These are phyloP conservation scores for Aphanomyces astaci DNA, from an alignment of 352 stramenopile genomes.

Conservation along the genomic window DNA sequence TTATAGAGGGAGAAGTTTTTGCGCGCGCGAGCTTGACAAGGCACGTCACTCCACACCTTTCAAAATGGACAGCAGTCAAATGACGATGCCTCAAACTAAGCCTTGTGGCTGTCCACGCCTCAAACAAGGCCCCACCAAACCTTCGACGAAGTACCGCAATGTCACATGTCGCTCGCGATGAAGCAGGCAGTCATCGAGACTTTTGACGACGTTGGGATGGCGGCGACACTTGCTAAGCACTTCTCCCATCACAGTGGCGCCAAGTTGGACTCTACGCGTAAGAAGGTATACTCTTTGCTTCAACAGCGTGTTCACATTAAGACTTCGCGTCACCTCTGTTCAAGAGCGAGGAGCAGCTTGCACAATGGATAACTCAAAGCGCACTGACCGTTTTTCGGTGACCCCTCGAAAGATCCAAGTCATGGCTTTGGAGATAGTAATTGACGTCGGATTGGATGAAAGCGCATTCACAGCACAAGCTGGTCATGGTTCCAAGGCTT, in stretches of 20 bases:
- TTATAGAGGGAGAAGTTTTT: neutral
- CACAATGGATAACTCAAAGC: neutral
- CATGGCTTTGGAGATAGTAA: neutral
- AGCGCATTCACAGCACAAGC: neutral
- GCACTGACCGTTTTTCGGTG: neutral
- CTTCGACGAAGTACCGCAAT: neutral
- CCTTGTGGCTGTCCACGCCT: neutral
- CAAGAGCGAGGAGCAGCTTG: neutral
- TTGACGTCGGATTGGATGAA: neutral
- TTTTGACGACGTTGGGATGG: neutral
- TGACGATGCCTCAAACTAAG: no score
- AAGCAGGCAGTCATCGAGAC: neutral
- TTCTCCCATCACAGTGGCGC: neutral
- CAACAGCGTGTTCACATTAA: constrained; percentile 5
- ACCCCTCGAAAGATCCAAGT: neutral
- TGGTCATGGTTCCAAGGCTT: constrained; percentile 5
- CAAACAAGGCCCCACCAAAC: neutral
- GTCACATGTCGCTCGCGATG: neutral
- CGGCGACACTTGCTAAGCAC: neutral
- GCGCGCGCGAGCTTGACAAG: neutral
- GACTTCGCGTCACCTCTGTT: neutral
- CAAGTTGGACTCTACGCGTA: neutral
- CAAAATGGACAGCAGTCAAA: neutral
- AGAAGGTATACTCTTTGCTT: constrained; percentile 12
- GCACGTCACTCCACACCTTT: neutral